Evolutionary conservation across 1,284 basidiomycete species (phyloP).

Genomic region (Cutaneotrichosporon sp.): DNA sequence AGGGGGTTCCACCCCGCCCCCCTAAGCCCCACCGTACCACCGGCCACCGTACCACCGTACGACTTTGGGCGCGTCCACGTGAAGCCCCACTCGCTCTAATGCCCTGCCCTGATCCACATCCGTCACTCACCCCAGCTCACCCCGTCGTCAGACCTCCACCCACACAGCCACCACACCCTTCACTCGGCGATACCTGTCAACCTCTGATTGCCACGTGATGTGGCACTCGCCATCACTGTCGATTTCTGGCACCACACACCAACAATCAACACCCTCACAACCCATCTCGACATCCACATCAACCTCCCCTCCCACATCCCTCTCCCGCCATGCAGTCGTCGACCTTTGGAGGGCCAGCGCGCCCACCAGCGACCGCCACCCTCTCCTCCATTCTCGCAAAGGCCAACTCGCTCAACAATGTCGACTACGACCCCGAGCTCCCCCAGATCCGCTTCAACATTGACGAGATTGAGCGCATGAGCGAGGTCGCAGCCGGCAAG

Average conservation of each 20-base stretch:
- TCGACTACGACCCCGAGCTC: slow-evolving; percentile 42
- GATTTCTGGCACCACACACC: slow-evolving; percentile 12
- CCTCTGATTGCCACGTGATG: neutral
- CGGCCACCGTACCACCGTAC: too few relatives aligned
- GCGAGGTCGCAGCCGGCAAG: slow-evolving; percentile 38
- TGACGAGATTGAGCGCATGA: slow-evolving; percentile 51
- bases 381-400: slow-evolving; percentile 44
- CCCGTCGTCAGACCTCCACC: neutral
- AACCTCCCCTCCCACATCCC: neutral
- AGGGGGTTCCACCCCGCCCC: too few relatives aligned
- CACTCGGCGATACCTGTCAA: neutral
- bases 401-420: slow-evolving; percentile 44
- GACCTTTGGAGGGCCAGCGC: slow-evolving; percentile 15
- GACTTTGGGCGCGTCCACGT: too few relatives aligned
- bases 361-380: slow-evolving; percentile 25
- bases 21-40: too few relatives aligned
- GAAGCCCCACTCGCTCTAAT: neutral
- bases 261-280: slow-evolving; percentile 1
- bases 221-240: slow-evolving; percentile 9
- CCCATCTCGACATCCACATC: neutral
- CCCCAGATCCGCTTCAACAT: slow-evolving; percentile 50
- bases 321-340: slow-evolving; percentile 18
- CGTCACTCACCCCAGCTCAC: neutral
- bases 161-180: neutral
- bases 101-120: too few relatives aligned